These are phyloP conservation scores for Bacterosira constricta DNA, from an alignment of 108 stramenopile species.

Conservation along the genomic window DNA sequence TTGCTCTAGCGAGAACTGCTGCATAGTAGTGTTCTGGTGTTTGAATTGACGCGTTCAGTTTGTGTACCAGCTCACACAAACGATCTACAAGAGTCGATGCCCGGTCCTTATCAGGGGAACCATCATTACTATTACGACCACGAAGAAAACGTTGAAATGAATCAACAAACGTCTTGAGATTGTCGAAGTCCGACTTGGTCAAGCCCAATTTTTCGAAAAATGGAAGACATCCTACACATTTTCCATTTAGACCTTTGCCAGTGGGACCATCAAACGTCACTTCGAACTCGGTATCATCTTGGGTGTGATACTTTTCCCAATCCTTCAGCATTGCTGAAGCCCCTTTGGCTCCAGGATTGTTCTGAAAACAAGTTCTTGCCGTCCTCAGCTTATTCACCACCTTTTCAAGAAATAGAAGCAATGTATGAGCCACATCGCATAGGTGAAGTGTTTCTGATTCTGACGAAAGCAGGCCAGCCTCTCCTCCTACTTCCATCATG, in stretches of 20 bases:
- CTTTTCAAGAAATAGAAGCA: constrained; percentile 74
- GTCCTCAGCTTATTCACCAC: constrained; percentile 45
- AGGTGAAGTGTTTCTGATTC: constrained; percentile 38
- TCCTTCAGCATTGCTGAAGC: constrained; percentile 31
- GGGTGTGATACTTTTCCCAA: constrained; percentile 50
- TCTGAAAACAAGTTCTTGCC: constrained; percentile 50
- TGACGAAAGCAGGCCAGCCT: background rate
- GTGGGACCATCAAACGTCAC: constrained; percentile 65
- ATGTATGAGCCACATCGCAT: constrained; percentile 61
- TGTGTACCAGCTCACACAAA: constrained; percentile 41
- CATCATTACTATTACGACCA: constrained; percentile 25
- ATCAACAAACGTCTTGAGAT: background rate
- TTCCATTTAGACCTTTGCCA: constrained; percentile 54
- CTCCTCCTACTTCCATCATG: constrained; percentile 24
- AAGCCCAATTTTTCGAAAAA: constrained; percentile 52
- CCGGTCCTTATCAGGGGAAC: constrained; percentile 22
- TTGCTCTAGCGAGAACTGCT: constrained; percentile 52
- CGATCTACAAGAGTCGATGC: constrained; percentile 38
- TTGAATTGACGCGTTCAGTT: constrained; percentile 36
- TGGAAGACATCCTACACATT: constrained; percentile 61
- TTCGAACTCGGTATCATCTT: constrained; percentile 71
- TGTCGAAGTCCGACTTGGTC: constrained; percentile 17
- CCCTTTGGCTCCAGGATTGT: constrained; percentile 54
- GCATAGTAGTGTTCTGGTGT: constrained; percentile 61
- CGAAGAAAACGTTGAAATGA: constrained; percentile 39